Evolutionary conservation across 2,329 filamentous ascomycete genomes (phyloP), one percentile per base, ranked within the genome.

Genomic region (Beauveria sp.): DNA sequence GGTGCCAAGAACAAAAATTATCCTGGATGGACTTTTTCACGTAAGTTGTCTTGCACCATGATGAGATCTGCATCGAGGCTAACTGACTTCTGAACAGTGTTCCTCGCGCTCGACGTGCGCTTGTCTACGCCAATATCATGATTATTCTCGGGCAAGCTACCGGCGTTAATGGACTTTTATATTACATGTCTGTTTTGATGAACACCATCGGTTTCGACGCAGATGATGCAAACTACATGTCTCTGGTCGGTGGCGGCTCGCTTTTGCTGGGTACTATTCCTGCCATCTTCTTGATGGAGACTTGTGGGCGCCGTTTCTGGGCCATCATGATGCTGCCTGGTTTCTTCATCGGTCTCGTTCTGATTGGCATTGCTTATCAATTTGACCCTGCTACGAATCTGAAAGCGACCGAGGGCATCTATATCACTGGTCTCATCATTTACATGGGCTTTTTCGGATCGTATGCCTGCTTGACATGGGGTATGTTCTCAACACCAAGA

Each of bases 21-120:
- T 73, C 82, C 0, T 90, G 87, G 86, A 78, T 90, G 76, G 87
- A 91, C 70, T 88, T 90, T 74, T 83, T 90, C 74, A 90, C 86
- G 71, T 71, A 62, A 57, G 70, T 65, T 18, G 34, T 45, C 30
- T 8, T 3, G 34, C 10, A 38, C 42, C 9, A 24, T 43, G 2
- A 46, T 20, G 30, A 46, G 18, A 12, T 5, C 18, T 16, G 14
- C 18, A 3, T 3, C 7, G 2, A 42, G 6, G 7, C 54, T 38
- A 24, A 54, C 50, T 7, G 20, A 14, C 12, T 18, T 18, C 4
- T 18, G 3, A 30, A 7, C 28, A 72, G 71, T 20, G 82, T 86
- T 46, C 84, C 86, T 7, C 83, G 88, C 40, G 84, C 84, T n/a
- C 82, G 86, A 24, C 79, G 86, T 10, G 84, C 86, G 1, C 77